Base-by-base conservation (phyloP, 768 basidiomycete species). In the Ramaria sp. region DNA sequence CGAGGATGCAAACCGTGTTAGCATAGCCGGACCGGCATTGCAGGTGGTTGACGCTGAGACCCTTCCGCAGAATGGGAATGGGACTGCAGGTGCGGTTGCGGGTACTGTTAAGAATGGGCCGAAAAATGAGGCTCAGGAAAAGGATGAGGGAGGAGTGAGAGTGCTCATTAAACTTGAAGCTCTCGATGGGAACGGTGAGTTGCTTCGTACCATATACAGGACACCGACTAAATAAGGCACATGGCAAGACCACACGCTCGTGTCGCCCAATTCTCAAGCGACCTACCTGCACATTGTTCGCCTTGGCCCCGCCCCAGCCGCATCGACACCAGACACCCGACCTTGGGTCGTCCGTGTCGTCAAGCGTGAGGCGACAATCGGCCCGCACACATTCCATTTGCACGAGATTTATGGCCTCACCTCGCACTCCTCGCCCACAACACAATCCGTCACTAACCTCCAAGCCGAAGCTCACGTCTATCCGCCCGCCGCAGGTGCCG, bases 381-480 rank as follows among this genome's bases (percentile, higher is more conserved):
- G 93, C 3, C 78, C 86, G 5, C 91, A 94, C 65, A 91, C 91
- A 0, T 97, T 97, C 82, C 87, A 93, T 54, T 75, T 97, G 31
- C 92, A 95, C 65, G 93, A 97, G 66, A 97, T 97, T 48, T 97
- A 88, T 63, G 93, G 93, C 49, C 78, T 97, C 5, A 83, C 89
- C 0, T 81, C 87, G 7, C 70, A 78, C 57, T 34, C 61, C 43
- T 65, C 52, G 3, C 34, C 34, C 34, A 37, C 34, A 2, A 37
- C 61, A 61, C 51, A 70, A 78, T 9, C 69, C 17, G 17, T n/a
- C n/a, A 43, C 42, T 7, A 43, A 22, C 74, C 41, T 60, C 64
- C 45, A 57, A 41, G 19, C 33, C 53, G 17, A 71, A 20, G 62
- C 67, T 31, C 74, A 77, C 59, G 77, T 78, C 6, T 78, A 81